phyloP scores from a whole-genome alignment of 495 filamentous ascomycete genomes.

The Daldinia childiae region DNA sequence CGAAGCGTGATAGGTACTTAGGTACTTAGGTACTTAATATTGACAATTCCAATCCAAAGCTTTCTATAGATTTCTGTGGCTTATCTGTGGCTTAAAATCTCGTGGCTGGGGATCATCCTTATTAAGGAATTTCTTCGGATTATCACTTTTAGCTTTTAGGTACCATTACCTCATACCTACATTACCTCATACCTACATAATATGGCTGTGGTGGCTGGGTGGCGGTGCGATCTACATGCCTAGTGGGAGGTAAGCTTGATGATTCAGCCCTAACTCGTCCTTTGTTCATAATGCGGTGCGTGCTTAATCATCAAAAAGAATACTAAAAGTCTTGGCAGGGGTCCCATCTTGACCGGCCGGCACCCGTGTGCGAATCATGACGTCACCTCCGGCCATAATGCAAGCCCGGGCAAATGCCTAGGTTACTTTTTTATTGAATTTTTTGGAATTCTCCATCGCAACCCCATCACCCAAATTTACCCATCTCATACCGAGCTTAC shows the following conservation, averaged over 20 bases:
- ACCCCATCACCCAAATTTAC: background rate
- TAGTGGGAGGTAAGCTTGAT: background rate
- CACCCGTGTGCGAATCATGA: slow-evolving; percentile 27
- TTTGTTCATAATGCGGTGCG: slow-evolving; percentile 24
- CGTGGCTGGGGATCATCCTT: slow-evolving; percentile 9
- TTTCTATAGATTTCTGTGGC: slow-evolving; percentile 4
- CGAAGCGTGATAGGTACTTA: background rate
- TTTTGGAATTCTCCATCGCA: no score
- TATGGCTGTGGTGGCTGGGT: slow-evolving; percentile 8
- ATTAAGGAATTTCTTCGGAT: slow-evolving; percentile 9
- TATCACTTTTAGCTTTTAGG: no score
- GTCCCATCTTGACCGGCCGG: slow-evolving; percentile 41
- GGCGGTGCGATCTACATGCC: background rate
- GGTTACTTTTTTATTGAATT: no score
- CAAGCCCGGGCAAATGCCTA: background rate
- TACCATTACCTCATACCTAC: background rate
- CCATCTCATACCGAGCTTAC: slow-evolving; percentile 22
- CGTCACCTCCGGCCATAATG: slow-evolving; percentile 22
- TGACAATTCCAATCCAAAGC: background rate
- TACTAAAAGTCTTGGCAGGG: slow-evolving; percentile 45
- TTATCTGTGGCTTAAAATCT: background rate
- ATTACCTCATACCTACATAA: background rate
- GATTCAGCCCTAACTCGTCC: slow-evolving; percentile 40
- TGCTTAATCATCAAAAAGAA: slow-evolving; percentile 25
- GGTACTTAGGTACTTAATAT: no score